Base-by-base conservation (phyloP, 305 asterid species). In the Rubia balearica region DNA sequence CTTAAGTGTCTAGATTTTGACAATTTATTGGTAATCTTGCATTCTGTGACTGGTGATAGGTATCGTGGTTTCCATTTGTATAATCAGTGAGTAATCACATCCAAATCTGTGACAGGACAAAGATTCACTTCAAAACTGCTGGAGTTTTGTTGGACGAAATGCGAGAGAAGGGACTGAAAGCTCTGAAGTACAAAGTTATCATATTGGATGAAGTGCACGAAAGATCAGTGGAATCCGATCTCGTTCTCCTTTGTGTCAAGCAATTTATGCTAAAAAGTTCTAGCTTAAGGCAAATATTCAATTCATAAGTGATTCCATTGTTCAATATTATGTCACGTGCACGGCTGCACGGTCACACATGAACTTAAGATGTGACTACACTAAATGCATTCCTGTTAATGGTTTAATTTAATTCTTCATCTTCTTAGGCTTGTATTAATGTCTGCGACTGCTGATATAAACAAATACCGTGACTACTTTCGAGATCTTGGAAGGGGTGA, bases 121-220 rank as follows among this genome's bases (percentile, higher is more conserved):
- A 87, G 82, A 88, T 94, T 77, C 79, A 91, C 74, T 94, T 94
- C 77, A 94, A 94, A 85, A 94, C 99, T 30, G 99, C 99, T 70
- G 99, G 97, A 43, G 97, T 94, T 78, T 83, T 94, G 84, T 77
- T 94, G 85, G 99, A 94, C 77, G 99, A 94, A 89, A 91, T 94
- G 93, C 89, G 85, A 69, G 99, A 94, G 79, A 94, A 82, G 83
- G 99, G 97, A 30, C 41, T 82, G 76, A 87, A 87, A 66, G 96
- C 99, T 36, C 92, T 94, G 66, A 91, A 83, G 61, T 94, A 89
- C 90, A 94, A 91, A 84, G 99, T 89, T 72, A 87, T 94, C 73
- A 85, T 94, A 80, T 96, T 94, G 61, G 99, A 94, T 75, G 99
- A 94, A 86, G 97, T 94, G 72, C 99, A 94, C 77, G 99, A 94